These are phyloP conservation scores for Lachnellula arida DNA, from an alignment of 2,329 filamentous ascomycete genomes.

Conservation along the genomic window DNA sequence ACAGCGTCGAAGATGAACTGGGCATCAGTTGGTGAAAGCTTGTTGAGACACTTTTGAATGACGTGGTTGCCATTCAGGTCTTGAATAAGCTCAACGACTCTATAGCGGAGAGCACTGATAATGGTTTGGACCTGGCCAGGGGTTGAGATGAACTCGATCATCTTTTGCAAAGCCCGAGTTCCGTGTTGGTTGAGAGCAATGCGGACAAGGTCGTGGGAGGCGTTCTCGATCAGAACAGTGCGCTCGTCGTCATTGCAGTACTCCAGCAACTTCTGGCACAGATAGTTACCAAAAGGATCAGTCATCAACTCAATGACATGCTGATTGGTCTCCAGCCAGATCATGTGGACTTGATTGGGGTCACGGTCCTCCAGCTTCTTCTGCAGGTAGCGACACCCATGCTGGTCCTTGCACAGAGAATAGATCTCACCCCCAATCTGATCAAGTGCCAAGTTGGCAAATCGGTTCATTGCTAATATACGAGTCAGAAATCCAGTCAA, in stretches of 20 bases:
- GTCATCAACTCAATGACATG: constrained; percentile 98
- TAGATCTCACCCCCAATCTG: constrained; percentile 80
- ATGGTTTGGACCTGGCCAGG: constrained; percentile 81
- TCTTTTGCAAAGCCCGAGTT: constrained; percentile 94
- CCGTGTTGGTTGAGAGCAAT: constrained; percentile 97
- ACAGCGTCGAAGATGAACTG: constrained; percentile 98
- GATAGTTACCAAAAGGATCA: constrained; percentile 97
- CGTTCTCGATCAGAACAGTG: constrained; percentile 86
- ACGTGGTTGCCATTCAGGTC: constrained; percentile 98
- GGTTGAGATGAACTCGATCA: constrained; percentile 95
- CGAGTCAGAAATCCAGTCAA: constrained; percentile 13
- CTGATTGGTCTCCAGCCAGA: constrained; percentile 88
- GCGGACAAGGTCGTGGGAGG: constrained; percentile 78
- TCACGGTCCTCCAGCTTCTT: constrained; percentile 93
- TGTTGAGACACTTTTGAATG: constrained; percentile 98
- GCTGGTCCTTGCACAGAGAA: constrained; percentile 91
- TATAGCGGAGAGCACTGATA: constrained; percentile 73
- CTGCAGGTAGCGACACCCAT: constrained; percentile 93
- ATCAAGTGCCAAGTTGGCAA: constrained; percentile 77
- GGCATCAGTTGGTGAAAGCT: constrained; percentile 75
- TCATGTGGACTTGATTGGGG: constrained; percentile 79
- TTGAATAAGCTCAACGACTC: constrained; percentile 92
- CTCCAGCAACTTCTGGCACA: constrained; percentile 97
- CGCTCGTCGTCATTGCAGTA: constrained; percentile 94
- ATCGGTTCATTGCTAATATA: constrained; percentile 64